Base-by-base conservation (phyloP, 2,329 filamentous ascomycete genomes). In the Xylariaceae sp. region DNA sequence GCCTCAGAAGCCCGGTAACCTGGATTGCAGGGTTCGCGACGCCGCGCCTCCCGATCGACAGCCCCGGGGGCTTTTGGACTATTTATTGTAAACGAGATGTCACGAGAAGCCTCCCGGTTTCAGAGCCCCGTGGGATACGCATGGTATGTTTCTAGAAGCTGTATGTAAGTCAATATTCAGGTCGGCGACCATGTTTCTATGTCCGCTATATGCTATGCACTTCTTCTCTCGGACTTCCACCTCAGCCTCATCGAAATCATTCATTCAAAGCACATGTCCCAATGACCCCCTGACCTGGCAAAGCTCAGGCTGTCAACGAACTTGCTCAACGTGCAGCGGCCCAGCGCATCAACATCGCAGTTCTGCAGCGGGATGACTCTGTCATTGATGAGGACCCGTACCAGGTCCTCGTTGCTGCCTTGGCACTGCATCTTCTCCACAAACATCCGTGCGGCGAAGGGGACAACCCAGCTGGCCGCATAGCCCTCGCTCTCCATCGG, bases 311-410 rank as follows among this genome's bases (percentile, higher is more conserved):
- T 89, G 35, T 88, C 77, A 11, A 97, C 81, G 73, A 93, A 96
- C 9, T 79, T 81, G 62, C 78, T 76, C 61, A 95, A 71, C 62
- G 71, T 81, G 72, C 92, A 97, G 35, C 88, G 80, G 1, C 92
- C 92, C 55, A 87, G 73, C 53, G 73, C 68, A 73, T 96, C 91
- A 2, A 80, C 86, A 9, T 79, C 80, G 73, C 92, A 97, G 53
- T 81, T 85, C 65, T 82, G 76, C 58, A 96, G 73, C 9, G 86
- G 84, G 60, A 92, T 78, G 1, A 96, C 90, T 23, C 90, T 82
- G 69, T 95, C 91, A 73, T 97, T 96, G 42, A 97, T 78, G 60
- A 97, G 75, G 3, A 95, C 80, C 44, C 92, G 82, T 9, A 97
- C 89, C 55, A 88, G 78, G 72, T 94, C 88, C 69, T 90, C 84